A percentile compares a stretch with the other conserved stretches of the same genome.
Conservation (phyloP, 2,329 filamentous ascomycete genomes). For the Colletotrichum theobromicola region DNA sequence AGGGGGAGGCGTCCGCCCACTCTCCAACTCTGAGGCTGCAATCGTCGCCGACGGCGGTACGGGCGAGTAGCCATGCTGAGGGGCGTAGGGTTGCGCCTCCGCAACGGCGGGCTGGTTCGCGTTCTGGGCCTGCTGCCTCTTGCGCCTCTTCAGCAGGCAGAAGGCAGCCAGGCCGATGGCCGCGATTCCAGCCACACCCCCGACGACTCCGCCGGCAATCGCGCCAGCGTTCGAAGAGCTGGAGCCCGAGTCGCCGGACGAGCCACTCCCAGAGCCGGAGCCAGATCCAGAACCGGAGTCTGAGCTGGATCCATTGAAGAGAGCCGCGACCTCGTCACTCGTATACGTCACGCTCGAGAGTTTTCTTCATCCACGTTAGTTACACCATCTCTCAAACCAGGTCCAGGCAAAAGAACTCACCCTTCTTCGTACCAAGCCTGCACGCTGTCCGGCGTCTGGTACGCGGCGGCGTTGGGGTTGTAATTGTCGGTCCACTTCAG, state of each 20-base stretch:
- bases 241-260: neutral
- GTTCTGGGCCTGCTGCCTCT: constrained; percentile 30
- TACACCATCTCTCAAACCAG: neutral
- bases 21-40: constrained; percentile 9
- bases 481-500: constrained; percentile 20
- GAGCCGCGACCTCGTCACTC: neutral
- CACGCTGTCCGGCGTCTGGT: constrained; percentile 12
- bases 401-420: neutral
- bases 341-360: constrained; percentile 7
- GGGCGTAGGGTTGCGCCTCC: neutral
- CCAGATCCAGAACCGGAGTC: constrained; percentile 29
- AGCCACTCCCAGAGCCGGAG: constrained; percentile 30
- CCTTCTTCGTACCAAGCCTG: constrained; percentile 19
- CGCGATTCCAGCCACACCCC: constrained; percentile 46
- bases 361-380: neutral
- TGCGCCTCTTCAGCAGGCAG: constrained; percentile 44
- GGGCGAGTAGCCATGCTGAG: neutral
- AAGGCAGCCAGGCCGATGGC: constrained; percentile 45
- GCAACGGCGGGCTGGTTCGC: constrained; percentile 2
- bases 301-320: constrained; percentile 1
- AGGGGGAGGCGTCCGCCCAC: neutral
- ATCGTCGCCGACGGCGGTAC: neutral
- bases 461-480: constrained; percentile 4
- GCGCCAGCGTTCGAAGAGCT: constrained; percentile 38
- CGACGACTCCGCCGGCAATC: constrained; percentile 52